Base-by-base conservation (phyloP, 2,329 filamentous ascomycete genomes). In the Talaromyces albobiverticillius region DNA sequence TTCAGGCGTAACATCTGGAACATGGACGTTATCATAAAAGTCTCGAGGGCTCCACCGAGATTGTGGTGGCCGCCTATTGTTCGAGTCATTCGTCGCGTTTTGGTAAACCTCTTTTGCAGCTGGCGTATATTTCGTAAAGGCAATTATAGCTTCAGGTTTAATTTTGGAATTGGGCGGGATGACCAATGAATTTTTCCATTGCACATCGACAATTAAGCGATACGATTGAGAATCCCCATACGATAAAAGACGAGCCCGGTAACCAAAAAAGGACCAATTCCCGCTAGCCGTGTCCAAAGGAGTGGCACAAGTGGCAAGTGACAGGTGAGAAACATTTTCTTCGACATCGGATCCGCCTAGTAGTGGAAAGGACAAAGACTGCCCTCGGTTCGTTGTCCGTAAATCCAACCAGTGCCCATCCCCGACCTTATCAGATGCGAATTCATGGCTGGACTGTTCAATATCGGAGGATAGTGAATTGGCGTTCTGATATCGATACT, bases 21-120 rank as follows among this genome's bases (percentile, higher is more conserved):
- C 72, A 60, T 78, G 69, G 38, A 78, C 76, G 60, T 70, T 76
- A 25, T 75, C 69, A 50, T 79, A 79, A 56, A 79, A 79, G 45
- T 77, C 73, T 16, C 70, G 66, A 13, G 70, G 68, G 8, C 63
- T 62, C 70, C 70, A 72, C 54, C 38, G 43, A 54, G 34, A 9
- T 29, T 46, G 34, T 7, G 16, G 16, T 31, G 20, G 13, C 23
- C 23, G 32, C 9, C 18, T n/a, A 14, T 57, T 46, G 18, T 29
- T 13, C 10, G 23, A 16, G 13, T 50, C 42, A 8, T 40, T 22
- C 13, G 25, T 3, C 1, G 9, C 47, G 31, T 59, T 55, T 46
- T 49, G 31, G 31, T 66, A 58, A 18, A 46, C 32, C 4, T 50
- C 54, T 41, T 56, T 29, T 23, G 49, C 54, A 23, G 62, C 59